Conservation (phyloP, 306 rosid genomes). For the Casuarina equisetifolia region DNA sequence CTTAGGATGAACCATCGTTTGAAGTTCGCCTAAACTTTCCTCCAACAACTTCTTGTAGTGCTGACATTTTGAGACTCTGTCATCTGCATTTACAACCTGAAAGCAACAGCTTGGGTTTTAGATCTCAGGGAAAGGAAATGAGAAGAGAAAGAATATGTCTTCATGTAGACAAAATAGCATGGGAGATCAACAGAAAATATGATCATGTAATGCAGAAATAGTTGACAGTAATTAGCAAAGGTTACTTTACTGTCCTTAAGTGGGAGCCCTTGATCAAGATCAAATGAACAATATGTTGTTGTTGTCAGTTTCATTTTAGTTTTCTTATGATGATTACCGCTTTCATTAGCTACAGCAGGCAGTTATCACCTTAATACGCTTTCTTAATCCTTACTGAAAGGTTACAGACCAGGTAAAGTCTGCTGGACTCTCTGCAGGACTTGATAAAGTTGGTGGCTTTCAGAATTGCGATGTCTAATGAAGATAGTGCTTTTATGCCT, state of each 20-base stretch:
- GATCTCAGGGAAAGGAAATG: background rate
- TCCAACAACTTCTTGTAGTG: constrained; percentile 49
- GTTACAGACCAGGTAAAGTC: constrained; percentile 79
- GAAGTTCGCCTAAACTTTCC: constrained; percentile 61
- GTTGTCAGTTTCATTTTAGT: too few relatives aligned
- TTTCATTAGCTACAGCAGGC: too few relatives aligned
- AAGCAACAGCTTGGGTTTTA: constrained; percentile 16
- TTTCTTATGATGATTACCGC: too few relatives aligned
- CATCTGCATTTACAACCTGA: constrained; percentile 70
- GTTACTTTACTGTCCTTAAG: too few relatives aligned
- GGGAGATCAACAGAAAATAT: background rate
- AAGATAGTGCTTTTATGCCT: constrained; percentile 64
- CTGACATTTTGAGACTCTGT: constrained; percentile 49
- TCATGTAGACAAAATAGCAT: background rate
- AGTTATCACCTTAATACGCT: too few relatives aligned
- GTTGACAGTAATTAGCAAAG: too few relatives aligned
- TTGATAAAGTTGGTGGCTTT: constrained; percentile 59
- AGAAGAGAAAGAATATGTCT: too few relatives aligned
- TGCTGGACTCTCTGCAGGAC: constrained; percentile 66
- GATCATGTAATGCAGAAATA: too few relatives aligned
- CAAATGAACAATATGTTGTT: too few relatives aligned
- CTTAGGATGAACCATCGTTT: constrained; percentile 60
- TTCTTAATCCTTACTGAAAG: too few relatives aligned
- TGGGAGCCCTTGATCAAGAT: too few relatives aligned
- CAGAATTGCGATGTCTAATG: constrained; percentile 43